phyloP scores from a whole-genome alignment of 306 rosid genomes.

The Vigna hirtella region DNA sequence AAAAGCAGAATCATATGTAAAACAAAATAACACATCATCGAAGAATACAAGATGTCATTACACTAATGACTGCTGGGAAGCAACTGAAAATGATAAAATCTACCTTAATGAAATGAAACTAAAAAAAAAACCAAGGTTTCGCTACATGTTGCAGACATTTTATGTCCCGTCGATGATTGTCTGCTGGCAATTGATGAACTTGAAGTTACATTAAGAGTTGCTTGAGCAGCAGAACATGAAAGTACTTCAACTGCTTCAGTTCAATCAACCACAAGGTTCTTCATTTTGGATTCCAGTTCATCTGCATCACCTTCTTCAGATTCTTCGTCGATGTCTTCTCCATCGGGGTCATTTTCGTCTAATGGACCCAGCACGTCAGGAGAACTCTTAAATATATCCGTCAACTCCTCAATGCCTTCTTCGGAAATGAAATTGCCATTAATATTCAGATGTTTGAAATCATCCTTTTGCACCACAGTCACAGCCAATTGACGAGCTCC shows the following conservation, averaged over 20 bases:
- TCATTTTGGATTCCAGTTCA: conserved; percentile 80
- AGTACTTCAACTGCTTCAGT: conserved; percentile 17
- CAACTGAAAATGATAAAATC: conserved; percentile 39
- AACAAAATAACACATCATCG: conserved; percentile 8
- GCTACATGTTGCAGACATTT: conserved; percentile 29
- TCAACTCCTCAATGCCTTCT: conserved; percentile 82
- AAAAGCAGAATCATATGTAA: conserved; percentile 24
- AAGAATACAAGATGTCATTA: conserved; percentile 21
- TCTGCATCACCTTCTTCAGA: conserved; percentile 56
- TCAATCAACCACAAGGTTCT: conserved; percentile 73
- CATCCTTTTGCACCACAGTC: conserved; percentile 69
- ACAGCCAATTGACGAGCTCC: conserved; percentile 88
- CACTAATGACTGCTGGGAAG: conserved; percentile 39
- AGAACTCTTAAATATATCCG: conserved; percentile 61
- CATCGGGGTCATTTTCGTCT: conserved; percentile 92
- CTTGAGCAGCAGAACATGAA: conserved; percentile 31
- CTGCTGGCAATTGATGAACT: no score
- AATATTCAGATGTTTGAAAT: conserved; percentile 69
- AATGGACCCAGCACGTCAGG: conserved; percentile 70
- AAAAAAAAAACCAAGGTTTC: conserved; percentile 29
- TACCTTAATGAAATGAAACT: conserved; percentile 17
- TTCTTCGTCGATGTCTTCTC: conserved; percentile 63
- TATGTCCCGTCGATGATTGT: conserved; percentile 22
- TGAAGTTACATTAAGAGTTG: not conserved
- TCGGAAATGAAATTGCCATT: conserved; percentile 83